Conservation (phyloP, 768 basidiomycete genomes). For the Guyanaporus albipodus region DNA sequence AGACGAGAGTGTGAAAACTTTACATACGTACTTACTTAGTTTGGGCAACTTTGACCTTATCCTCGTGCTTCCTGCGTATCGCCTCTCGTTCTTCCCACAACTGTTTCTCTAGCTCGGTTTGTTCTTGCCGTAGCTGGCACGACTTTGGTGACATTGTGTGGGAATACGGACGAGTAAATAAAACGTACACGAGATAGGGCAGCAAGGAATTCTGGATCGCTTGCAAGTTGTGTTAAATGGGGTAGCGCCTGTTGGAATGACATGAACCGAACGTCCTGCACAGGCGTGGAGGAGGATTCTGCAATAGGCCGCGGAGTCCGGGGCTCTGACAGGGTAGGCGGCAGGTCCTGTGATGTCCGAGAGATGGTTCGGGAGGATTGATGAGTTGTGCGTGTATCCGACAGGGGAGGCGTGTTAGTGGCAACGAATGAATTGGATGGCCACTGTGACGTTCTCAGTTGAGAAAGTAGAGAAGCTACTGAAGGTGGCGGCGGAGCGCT, state of each 20-base stretch:
- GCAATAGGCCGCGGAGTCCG: conserved; percentile 13
- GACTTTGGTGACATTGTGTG: conserved; percentile 7
- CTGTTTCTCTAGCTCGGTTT: conserved; percentile 61
- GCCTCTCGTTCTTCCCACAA: conserved; percentile 64
- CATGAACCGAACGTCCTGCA: conserved; percentile 41
- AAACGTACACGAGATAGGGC: conserved; percentile 49
- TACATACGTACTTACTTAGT: conserved; percentile 49
- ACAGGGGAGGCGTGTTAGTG: conserved; percentile 6
- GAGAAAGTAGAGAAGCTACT: conserved; percentile 63
- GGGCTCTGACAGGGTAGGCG: conserved; percentile 3
- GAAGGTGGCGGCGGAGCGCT: conserved; percentile 35
- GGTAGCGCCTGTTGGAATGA: conserved; percentile 73
- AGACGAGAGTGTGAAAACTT: conserved; percentile 1
- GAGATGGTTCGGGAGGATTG: conserved; percentile 8
- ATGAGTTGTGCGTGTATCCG: conserved; percentile 9
- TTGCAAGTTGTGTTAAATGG: conserved; percentile 54
- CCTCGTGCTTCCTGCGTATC: conserved; percentile 63
- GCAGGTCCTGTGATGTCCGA: conserved; percentile 15
- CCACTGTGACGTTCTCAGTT: conserved; percentile 41
- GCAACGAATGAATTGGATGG: conserved; percentile 10
- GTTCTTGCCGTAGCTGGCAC: conserved; percentile 64
- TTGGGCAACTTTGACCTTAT: conserved; percentile 63
- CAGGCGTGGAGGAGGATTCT: conserved; percentile 5
- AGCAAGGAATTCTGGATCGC: conserved; percentile 48
- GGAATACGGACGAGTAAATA: neutral